Base-by-base conservation (phyloP, 345 rosid genomes). In the Eucalyptus paniculata region DNA sequence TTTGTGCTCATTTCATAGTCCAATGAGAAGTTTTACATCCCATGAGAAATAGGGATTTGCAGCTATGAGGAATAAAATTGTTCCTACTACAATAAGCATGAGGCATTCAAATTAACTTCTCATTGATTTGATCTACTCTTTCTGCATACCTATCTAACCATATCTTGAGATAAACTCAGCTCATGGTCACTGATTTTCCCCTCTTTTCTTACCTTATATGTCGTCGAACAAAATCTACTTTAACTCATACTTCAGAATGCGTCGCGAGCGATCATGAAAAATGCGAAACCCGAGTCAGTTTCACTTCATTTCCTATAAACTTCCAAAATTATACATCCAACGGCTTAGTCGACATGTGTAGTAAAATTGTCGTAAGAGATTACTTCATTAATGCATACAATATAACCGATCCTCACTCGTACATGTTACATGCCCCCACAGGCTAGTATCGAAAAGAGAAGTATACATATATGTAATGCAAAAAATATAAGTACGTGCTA, bases 221-320 rank as follows among this genome's bases (percentile, higher is more conserved):
- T 32, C 6, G 4, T 8, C 21, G 3, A 62, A 14, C 19, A 62
- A 30, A 14, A 13, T 30, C 15, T 3, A 3, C 14, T 14, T 14
- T 50, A 30, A 62, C 18, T 14, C 72, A 62, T 30, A 30, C 2
- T 17, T 62, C 3, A 12, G 1, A 4, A 7, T 30, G 0, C 10
- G 1, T 30, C 19, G 3, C 5, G 1, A 9, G 12, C 23, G 1
- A 67, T 32, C 3, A 8, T n/a, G 37, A 19, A 8, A 8, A 16
- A 67, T 1, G 6, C 4, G 3, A 15, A 67, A 67, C 23, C 42
- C 12, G 4, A 67, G 40, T 32, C 23, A 8, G 4, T 32, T n/a
- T 17, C 40, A 8, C 23, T 16, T 2, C 8, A 16, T 15, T 21
- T 67, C 40, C 40, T 67, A 67, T 67, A 17, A 67, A 67, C 3